These are phyloP conservation scores for Lichtheimia ramosa DNA, from an alignment of 371 early-diverging fungal genomes.

Conservation along the genomic window DNA sequence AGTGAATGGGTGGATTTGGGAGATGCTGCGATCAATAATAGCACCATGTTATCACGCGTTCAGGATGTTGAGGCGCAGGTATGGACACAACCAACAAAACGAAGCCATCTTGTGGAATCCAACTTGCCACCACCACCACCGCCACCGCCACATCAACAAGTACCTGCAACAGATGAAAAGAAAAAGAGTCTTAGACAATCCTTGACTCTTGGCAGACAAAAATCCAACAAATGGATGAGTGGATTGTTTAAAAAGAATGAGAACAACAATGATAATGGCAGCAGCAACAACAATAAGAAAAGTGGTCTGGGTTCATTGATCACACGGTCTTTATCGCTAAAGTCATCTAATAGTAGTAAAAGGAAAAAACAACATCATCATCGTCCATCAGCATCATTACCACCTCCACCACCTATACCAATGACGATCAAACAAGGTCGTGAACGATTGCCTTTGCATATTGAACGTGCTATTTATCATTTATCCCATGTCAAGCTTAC, in stretches of 20 bases:
- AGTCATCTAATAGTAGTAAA: conserved; percentile 10
- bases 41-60: conserved; percentile 25
- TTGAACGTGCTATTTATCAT: conserved; percentile 71
- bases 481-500: conserved; percentile 74
- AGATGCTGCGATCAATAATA: conserved; percentile 31
- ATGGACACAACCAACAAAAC: conserved; percentile 3
- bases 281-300: conserved; percentile 3
- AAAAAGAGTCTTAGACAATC: conserved; percentile 11
- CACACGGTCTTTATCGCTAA: conserved; percentile 23
- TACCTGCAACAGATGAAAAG: neutral
- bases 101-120: neutral
- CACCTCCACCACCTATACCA: conserved; percentile 1
- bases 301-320: conserved; percentile 25
- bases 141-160: neutral
- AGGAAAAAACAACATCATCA: conserved; percentile 2
- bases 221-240: conserved; percentile 2
- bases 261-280: neutral
- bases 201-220: neutral
- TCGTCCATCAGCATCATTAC: too few relatives aligned
- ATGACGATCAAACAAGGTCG: neutral
- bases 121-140: conserved; percentile 8
- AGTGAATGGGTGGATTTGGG: conserved; percentile 51
- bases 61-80: conserved; percentile 9
- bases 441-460: conserved; percentile 53
- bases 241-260: neutral